Conservation (phyloP, 352 stramenopile genomes). For the Phytophthora tentaculata region DNA sequence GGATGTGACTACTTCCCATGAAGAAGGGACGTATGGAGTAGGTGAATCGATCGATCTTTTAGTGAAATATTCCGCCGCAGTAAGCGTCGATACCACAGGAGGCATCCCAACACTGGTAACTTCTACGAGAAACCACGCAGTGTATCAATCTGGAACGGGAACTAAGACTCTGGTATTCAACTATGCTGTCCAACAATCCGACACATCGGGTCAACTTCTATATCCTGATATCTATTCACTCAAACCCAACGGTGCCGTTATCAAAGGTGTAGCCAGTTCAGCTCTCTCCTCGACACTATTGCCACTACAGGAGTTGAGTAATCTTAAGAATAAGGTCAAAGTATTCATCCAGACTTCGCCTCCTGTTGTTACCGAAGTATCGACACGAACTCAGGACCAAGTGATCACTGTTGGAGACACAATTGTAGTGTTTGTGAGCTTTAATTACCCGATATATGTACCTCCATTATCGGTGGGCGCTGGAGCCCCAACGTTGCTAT, state of each 20-base stretch:
- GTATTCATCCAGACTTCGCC: slow-evolving; percentile 50
- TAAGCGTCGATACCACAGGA: slow-evolving; percentile 46
- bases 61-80: slow-evolving; percentile 50
- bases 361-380: slow-evolving; percentile 44
- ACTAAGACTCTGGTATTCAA: slow-evolving; percentile 50
- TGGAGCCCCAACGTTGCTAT: slow-evolving; percentile 46
- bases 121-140: slow-evolving; percentile 46
- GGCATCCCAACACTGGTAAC: slow-evolving; percentile 48
- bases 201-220: slow-evolving; percentile 36
- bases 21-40: slow-evolving; percentile 56
- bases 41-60: slow-evolving; percentile 72
- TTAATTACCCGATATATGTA: slow-evolving; percentile 49
- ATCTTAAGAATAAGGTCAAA: slow-evolving; percentile 17
- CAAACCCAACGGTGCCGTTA: slow-evolving; percentile 45
- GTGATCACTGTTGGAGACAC: slow-evolving; percentile 62
- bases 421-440: slow-evolving; percentile 45
- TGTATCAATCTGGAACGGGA: slow-evolving; percentile 52
- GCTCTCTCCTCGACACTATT: slow-evolving; percentile 50
- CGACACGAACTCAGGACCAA: slow-evolving; percentile 44
- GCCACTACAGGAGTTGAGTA: slow-evolving; percentile 26
- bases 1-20: slow-evolving; percentile 48
- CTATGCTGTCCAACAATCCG: slow-evolving; percentile 57
- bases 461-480: slow-evolving; percentile 1
- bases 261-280: slow-evolving; percentile 28
- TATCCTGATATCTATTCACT: slow-evolving; percentile 58